Percentiles rank a stretch among this genome's conserved stretches.
phyloP scores from a whole-genome alignment of 2,329 filamentous ascomycete species.

The Lachnellula hyalina region DNA sequence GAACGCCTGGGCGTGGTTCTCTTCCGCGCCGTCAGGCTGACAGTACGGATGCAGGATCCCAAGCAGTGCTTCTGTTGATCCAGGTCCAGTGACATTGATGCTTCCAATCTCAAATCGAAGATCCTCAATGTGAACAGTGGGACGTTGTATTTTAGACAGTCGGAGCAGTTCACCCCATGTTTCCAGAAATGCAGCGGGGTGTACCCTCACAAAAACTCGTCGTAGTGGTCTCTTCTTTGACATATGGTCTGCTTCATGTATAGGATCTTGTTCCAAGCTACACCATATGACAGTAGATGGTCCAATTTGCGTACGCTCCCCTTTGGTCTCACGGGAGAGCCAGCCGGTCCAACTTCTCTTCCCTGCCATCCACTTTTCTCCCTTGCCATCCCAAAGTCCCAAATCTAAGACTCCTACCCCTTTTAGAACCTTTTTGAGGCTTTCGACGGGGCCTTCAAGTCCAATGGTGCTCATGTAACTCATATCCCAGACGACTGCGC shows the following conservation, averaged over 20 bases:
- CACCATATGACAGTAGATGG: slow-evolving; percentile 75
- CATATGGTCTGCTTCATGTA: slow-evolving; percentile 29
- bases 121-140: slow-evolving; percentile 58
- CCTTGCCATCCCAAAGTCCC: slow-evolving; percentile 57
- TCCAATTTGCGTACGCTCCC: slow-evolving; percentile 54
- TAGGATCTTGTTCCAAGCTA: slow-evolving; percentile 20
- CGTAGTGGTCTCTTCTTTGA: slow-evolving; percentile 34
- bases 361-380: slow-evolving; percentile 65
- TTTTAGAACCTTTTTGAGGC: slow-evolving; percentile 61
- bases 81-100: slow-evolving; percentile 66
- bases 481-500: slow-evolving; percentile 84
- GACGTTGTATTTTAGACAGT: slow-evolving; percentile 55
- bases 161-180: slow-evolving; percentile 57
- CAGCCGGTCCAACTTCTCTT: slow-evolving; percentile 53
- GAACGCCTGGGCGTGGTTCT: slow-evolving; percentile 45
- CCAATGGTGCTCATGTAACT: slow-evolving; percentile 89
- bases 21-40: slow-evolving; percentile 31
- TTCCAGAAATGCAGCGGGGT: slow-evolving; percentile 72
- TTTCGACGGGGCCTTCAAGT: slow-evolving; percentile 60
- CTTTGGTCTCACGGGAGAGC: slow-evolving; percentile 51
- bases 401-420: slow-evolving; percentile 57
- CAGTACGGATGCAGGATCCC: slow-evolving; percentile 56
- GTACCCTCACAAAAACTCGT: slow-evolving; percentile 65
- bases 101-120: slow-evolving; percentile 68
- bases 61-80: slow-evolving; percentile 71